Conservation (phyloP, 257 asterid genomes). For the Solanum sitiens region DNA sequence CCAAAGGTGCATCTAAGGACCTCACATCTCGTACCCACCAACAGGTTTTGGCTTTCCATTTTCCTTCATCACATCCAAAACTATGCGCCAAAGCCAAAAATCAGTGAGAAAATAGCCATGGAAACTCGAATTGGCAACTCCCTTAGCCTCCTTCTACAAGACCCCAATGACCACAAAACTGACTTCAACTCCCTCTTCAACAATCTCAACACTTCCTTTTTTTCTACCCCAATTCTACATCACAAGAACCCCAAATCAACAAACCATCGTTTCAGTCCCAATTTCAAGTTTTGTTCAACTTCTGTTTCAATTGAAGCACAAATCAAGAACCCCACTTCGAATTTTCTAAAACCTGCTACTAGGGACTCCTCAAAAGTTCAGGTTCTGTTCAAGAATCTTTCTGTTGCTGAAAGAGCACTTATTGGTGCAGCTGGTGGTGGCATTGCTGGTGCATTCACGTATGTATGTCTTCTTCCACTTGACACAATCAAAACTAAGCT, state of each 20-base stretch:
- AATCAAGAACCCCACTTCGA: conserved; percentile 14
- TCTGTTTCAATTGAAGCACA: conserved; percentile 35
- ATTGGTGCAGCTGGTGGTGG: conserved; percentile 88
- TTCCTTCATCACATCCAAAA: background rate
- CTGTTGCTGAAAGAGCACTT: conserved; percentile 67
- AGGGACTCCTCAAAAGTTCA: conserved; percentile 50
- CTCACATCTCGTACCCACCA: background rate
- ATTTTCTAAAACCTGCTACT: conserved; percentile 53
- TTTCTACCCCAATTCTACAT: conserved; percentile 22
- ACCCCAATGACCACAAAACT: conserved; percentile 10
- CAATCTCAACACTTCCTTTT: conserved; percentile 47
- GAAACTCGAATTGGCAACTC: conserved; percentile 36
- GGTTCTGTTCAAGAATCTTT: conserved; percentile 63
- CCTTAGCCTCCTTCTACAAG: conserved; percentile 29
- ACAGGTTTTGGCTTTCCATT: background rate
- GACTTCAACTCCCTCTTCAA: conserved; percentile 65
- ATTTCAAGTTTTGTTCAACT: conserved; percentile 47
- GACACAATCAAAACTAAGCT: conserved; percentile 93
- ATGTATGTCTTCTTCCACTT: conserved; percentile 87
- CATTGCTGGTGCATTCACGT: conserved; percentile 92
- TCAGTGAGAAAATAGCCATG: conserved; percentile 19
- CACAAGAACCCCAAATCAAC: conserved; percentile 7
- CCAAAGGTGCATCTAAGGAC: background rate
- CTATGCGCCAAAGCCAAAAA: background rate
- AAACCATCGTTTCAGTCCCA: background rate